Percentiles rank a stretch among this genome's conserved stretches.
phyloP scores from a whole-genome alignment of 257 asterid genomes.

The Primulina eburnea region DNA sequence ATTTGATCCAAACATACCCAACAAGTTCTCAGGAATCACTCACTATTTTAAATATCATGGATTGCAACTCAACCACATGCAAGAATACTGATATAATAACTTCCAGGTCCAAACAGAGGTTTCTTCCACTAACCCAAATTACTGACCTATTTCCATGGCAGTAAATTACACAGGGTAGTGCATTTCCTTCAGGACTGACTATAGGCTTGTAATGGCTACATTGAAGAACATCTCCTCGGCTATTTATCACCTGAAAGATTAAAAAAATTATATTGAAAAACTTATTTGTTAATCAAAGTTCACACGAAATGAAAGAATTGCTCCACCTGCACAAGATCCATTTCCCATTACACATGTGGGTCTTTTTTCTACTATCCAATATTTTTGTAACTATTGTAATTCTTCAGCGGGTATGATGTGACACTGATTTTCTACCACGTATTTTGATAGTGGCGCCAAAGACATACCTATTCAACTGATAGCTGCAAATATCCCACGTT shows the following conservation, averaged over 20 bases:
- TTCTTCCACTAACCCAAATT: conserved; percentile 13
- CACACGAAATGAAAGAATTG: neutral
- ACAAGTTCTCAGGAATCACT: conserved; percentile 1
- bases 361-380: neutral
- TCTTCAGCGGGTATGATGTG: neutral
- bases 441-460: too few species aligned
- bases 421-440: neutral
- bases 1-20: conserved; percentile 10
- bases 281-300: neutral
- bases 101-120: conserved; percentile 18
- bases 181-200: conserved; percentile 59
- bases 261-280: conserved; percentile 16
- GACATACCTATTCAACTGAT: too few species aligned
- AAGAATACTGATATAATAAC: conserved; percentile 8
- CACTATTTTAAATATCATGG: conserved; percentile 10
- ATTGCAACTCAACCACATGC: neutral
- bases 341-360: neutral
- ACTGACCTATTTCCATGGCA: conserved; percentile 96
- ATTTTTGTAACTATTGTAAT: neutral
- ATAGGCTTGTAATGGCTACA: conserved; percentile 93
- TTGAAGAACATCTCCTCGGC: conserved; percentile 73
- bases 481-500: too few species aligned
- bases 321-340: too few species aligned
- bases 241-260: conserved; percentile 64
- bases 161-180: conserved; percentile 82